Evolutionary conservation across 2,329 filamentous ascomycete species (phyloP).

Genomic region (Zasmidium cellare): DNA sequence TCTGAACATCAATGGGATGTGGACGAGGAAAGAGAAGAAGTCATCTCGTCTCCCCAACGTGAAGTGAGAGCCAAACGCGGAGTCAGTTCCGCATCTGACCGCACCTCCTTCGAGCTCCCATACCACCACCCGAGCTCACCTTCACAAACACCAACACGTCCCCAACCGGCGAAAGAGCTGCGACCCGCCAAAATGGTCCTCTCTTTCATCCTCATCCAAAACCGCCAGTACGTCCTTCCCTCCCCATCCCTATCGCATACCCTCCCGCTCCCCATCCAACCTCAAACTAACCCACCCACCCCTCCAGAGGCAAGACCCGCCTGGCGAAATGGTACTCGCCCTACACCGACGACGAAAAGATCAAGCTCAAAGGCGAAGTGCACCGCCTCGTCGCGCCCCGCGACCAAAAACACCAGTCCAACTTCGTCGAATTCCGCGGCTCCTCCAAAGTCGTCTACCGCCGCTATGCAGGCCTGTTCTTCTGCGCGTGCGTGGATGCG

Average conservation of each 20-base stretch:
- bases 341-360: constrained; percentile 98
- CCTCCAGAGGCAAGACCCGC: constrained; percentile 85
- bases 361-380: constrained; percentile 98
- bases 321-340: constrained; percentile 99
- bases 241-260: too few relatives aligned
- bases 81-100: not conserved
- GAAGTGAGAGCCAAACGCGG: not conserved
- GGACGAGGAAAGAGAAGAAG: too few relatives aligned
- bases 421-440: constrained; percentile 94
- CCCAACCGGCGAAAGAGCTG: not conserved
- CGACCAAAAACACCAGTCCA: constrained; percentile 99
- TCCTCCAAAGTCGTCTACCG: constrained; percentile 93
- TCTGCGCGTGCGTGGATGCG: constrained; percentile 97
- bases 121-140: constrained; percentile 1
- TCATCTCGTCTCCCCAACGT: too few relatives aligned
- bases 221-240: constrained; percentile 65
- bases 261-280: constrained; percentile 10
- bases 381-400: constrained; percentile 96
- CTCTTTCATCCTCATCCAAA: constrained; percentile 88
- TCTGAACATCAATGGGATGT: too few relatives aligned
- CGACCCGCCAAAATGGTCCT: constrained; percentile 59
- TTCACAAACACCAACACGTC: not conserved
- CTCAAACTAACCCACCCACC: constrained; percentile 24
- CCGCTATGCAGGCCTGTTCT: constrained; percentile 96
- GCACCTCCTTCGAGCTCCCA: constrained; percentile 1